These are phyloP conservation scores for Pythium dissotocum DNA, from an alignment of 352 stramenopile genomes.

Conservation along the genomic window DNA sequence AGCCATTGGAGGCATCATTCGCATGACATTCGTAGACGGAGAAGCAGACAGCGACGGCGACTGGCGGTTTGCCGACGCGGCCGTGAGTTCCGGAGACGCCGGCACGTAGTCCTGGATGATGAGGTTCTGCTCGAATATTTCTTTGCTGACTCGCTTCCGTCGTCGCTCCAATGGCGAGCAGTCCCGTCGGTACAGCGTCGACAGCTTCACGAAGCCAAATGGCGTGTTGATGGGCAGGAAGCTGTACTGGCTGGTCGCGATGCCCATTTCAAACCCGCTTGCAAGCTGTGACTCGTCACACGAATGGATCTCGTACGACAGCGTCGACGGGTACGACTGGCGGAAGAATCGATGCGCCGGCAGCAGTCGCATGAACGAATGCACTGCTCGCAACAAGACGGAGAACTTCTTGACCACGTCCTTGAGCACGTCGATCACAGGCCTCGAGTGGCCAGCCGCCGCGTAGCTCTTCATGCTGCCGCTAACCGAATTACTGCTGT, in stretches of 20 bases:
- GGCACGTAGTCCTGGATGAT: conserved; percentile 89
- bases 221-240: conserved; percentile 79
- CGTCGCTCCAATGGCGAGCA: conserved; percentile 46
- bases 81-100: conserved; percentile 44
- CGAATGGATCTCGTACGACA: conserved; percentile 64
- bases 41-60: conserved; percentile 3
- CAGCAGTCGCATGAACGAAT: conserved; percentile 76
- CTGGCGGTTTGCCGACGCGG: conserved; percentile 7
- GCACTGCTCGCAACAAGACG: conserved; percentile 68
- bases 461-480: conserved; percentile 17
- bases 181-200: conserved; percentile 64
- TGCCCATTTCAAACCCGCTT: conserved; percentile 38
- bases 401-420: conserved; percentile 82
- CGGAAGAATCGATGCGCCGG: conserved; percentile 69
- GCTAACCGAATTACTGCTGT: conserved; percentile 22
- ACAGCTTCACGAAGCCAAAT: conserved; percentile 73
- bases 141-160: conserved; percentile 34
- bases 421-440: conserved; percentile 81
- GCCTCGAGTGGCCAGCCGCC: conserved; percentile 37
- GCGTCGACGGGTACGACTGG: conserved; percentile 61
- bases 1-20: conserved; percentile 8
- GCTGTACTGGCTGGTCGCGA: conserved; percentile 62
- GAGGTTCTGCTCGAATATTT: conserved; percentile 72
- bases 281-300: conserved; percentile 22
- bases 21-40: neutral